Percentiles rank a stretch among this genome's conserved stretches.
phyloP scores from a whole-genome alignment of 192 early-diverging fungal genomes.

The Endogone sp. region DNA sequence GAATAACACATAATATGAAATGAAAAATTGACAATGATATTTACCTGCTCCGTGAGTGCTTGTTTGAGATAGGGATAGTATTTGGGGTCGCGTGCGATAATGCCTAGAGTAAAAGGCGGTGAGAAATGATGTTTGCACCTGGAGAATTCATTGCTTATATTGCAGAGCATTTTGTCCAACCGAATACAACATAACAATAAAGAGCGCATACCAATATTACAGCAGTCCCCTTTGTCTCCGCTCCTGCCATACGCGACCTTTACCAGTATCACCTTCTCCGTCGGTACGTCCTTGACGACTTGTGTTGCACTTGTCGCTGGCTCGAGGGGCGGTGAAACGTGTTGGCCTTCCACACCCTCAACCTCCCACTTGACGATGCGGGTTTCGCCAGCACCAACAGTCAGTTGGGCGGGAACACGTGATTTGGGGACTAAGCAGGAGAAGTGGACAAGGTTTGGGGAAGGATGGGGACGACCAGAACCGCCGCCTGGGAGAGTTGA shows the following conservation, averaged over 20 bases:
- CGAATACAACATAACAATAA: no score
- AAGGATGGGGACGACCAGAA: slow-evolving; percentile 49
- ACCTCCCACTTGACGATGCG: slow-evolving; percentile 21
- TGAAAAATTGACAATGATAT: background rate
- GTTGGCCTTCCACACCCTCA: background rate
- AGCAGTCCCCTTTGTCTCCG: slow-evolving; percentile 63
- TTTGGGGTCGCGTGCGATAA: slow-evolving; percentile 55
- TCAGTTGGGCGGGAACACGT: slow-evolving; percentile 29
- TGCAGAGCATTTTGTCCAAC: no score
- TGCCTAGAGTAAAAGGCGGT: slow-evolving; percentile 19
- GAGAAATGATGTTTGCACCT: no score
- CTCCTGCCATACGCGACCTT: slow-evolving; percentile 55
- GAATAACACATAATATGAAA: background rate
- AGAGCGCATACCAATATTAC: slow-evolving; percentile 34
- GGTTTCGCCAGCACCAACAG: slow-evolving; percentile 25
- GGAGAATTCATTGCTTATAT: no score
- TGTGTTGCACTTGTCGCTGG: background rate
- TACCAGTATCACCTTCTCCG: slow-evolving; percentile 46
- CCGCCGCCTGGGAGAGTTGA: slow-evolving; percentile 33
- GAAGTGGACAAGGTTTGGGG: slow-evolving; percentile 59
- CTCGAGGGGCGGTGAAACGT: background rate
- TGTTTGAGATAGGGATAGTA: slow-evolving; percentile 50
- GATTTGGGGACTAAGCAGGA: slow-evolving; percentile 51
- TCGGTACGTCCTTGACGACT: slow-evolving; percentile 14
- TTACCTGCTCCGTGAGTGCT: slow-evolving; percentile 39